Evolutionary conservation across 768 basidiomycete genomes (phyloP), one percentile per base, ranked within the genome.

Genomic region (Russula foetens): DNA sequence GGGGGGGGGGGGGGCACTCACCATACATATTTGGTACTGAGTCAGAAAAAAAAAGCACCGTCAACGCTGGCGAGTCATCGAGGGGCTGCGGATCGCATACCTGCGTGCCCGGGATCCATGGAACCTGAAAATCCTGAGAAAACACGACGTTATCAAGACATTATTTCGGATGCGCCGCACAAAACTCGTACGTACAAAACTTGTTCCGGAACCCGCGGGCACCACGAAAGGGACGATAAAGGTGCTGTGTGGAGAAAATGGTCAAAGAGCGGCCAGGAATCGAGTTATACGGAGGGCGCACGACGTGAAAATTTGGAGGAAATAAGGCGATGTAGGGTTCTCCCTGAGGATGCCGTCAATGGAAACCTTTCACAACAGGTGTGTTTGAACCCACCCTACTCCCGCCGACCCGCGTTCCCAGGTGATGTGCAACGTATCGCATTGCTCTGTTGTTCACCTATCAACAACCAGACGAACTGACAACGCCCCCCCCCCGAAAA

Each of bases 11-110:
- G 49, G 19, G 29, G 33, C 0, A 50, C 74, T 53, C 44, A 84
- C 83, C 84, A 86, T 85, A 74, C 84, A 86, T 66, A 83, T 81
- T 74, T 85, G 83, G 69, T 83, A 86, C 79, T 83, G 45, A 12
- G 50, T 28, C 15, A n/a, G 28, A 33, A 6, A 51, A 21, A 55
- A 28, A 31, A 51, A 28, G 29, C 15, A n/a, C 19, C 8, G 48
- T 60, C 31, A 47, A 46, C 8, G 29, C 17, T 28, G 17, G 14
- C 44, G 44, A 41, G 44, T 7, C 53, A 43, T 26, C 24, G 6
- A 28, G 35, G 43, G 12, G 26, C 14, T 28, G 15, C 12, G 8
- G 48, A 26, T 33, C 21, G 67, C 74, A 63, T 57, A 82, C 81
- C 70, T 76, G 72, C 29, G 84, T 84, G 7, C 79, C 83, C 1